phyloP scores from a whole-genome alignment of 208 protist genomes.

The Blechomonas ayalai region DNA sequence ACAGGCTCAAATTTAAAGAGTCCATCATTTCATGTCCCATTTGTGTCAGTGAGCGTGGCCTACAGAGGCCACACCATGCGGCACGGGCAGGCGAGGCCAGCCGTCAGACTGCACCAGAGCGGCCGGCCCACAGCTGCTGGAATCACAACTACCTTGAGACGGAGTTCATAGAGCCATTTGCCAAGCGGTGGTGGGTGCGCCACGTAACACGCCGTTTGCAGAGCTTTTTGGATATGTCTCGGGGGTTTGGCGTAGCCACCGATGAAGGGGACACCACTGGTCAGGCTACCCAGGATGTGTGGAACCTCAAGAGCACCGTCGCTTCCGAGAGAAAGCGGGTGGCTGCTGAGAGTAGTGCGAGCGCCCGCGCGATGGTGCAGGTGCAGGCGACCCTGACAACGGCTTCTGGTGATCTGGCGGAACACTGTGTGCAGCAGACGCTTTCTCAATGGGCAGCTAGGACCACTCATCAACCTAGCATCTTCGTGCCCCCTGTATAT shows the following conservation, averaged over 20 bases:
- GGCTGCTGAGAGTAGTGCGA: no score
- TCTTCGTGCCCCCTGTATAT: no score
- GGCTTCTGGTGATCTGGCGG: no score
- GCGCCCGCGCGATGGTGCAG: no score
- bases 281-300: background rate
- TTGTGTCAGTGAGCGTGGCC: conserved; percentile 3
- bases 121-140: conserved; percentile 15
- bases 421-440: no score
- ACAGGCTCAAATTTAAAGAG: conserved; percentile 26
- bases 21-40: conserved; percentile 15
- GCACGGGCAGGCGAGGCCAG: background rate
- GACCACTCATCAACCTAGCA: no score
- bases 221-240: conserved; percentile 8
- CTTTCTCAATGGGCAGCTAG: no score
- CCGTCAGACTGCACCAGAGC: background rate
- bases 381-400: no score
- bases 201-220: conserved; percentile 16
- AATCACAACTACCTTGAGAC: conserved; percentile 29
- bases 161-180: conserved; percentile 19
- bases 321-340: background rate
- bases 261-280: background rate
- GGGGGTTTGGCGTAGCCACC: background rate
- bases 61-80: conserved; percentile 12
- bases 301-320: background rate
- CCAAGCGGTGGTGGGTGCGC: conserved; percentile 20